Evolutionary conservation across 768 basidiomycete genomes (phyloP).

Genomic region (Infundibulicybe gibba): DNA sequence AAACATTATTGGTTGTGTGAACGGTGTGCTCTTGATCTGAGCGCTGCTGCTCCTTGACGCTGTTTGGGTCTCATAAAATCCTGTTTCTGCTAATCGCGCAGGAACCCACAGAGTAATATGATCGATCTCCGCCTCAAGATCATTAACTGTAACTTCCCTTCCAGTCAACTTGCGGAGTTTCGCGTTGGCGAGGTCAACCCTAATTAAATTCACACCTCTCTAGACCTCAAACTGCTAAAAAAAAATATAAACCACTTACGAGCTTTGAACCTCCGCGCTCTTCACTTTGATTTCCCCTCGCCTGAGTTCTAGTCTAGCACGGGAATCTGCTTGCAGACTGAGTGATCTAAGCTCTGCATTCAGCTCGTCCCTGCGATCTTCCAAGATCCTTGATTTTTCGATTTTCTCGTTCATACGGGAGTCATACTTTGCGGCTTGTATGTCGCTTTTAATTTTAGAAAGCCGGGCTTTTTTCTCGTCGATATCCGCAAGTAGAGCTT

Average conservation of each 20-base stretch:
- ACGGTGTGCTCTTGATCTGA: slow-evolving; percentile 40
- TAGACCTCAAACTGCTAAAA: neutral
- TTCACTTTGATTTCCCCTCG: slow-evolving; percentile 64
- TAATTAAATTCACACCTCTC: slow-evolving; percentile 22
- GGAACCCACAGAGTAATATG: slow-evolving; percentile 49
- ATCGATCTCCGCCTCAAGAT: slow-evolving; percentile 74
- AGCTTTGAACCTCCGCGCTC: slow-evolving; percentile 59
- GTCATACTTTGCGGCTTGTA: slow-evolving; percentile 63
- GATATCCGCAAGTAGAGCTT: slow-evolving; percentile 55
- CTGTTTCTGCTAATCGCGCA: neutral
- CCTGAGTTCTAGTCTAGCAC: slow-evolving; percentile 79
- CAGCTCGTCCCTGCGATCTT: slow-evolving; percentile 66
- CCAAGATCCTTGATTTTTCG: slow-evolving; percentile 51
- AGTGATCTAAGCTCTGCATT: slow-evolving; percentile 68
- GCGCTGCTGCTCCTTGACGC: slow-evolving; percentile 67
- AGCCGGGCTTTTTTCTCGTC: slow-evolving; percentile 64
- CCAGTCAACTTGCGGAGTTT: slow-evolving; percentile 69
- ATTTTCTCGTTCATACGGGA: slow-evolving; percentile 53
- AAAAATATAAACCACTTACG: slow-evolving; percentile 46
- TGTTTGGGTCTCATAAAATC: slow-evolving; percentile 20
- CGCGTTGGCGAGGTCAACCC: slow-evolving; percentile 56
- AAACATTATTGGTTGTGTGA: slow-evolving; percentile 44
- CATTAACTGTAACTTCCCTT: slow-evolving; percentile 51
- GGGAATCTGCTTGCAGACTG: slow-evolving; percentile 73
- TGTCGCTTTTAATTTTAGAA: slow-evolving; percentile 54